phyloP scores from a whole-genome alignment of 2,329 filamentous ascomycete species.

The Fusarium sp. region DNA sequence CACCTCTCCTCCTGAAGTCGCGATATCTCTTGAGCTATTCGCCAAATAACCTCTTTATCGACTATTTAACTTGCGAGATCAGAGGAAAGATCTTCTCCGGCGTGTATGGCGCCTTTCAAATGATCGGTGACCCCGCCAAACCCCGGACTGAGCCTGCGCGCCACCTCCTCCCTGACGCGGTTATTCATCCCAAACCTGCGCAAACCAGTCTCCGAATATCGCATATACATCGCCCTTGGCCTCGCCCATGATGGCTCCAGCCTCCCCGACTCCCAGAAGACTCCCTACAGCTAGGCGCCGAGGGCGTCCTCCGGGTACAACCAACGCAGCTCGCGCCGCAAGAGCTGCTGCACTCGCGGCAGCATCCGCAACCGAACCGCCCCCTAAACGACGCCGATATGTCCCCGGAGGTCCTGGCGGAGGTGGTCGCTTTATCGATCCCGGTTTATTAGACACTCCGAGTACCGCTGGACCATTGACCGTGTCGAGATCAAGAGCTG shows the following conservation, averaged over 20 bases:
- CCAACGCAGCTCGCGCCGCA: constrained; percentile 55
- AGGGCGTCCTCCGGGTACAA: constrained; percentile 59
- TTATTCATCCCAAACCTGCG: constrained; percentile 37
- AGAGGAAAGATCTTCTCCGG: constrained; percentile 12
- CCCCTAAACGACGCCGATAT: constrained; percentile 79
- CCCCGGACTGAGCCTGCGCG: constrained; percentile 49
- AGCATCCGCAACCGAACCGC: constrained; percentile 64
- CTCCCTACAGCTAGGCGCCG: constrained; percentile 58
- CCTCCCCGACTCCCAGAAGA: constrained; percentile 55
- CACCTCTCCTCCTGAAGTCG: constrained; percentile 49
- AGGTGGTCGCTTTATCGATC: constrained; percentile 84
- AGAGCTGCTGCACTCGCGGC: constrained; percentile 51
- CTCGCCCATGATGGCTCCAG: constrained; percentile 47
- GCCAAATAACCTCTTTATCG: constrained; percentile 38
- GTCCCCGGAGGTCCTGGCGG: constrained; percentile 88
- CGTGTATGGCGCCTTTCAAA: constrained; percentile 42
- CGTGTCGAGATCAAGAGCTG: constrained; percentile 62
- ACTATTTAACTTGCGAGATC: constrained; percentile 31
- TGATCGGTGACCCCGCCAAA: constrained; percentile 44
- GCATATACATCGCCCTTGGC: constrained; percentile 26
- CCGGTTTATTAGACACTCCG: constrained; percentile 71
- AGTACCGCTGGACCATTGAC: constrained; percentile 55
- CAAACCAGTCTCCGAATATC: constrained; percentile 27
- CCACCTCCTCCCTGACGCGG: constrained; percentile 45
- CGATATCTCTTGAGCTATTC: constrained; percentile 45